Conservation (phyloP, 179 eudicot species). For the Heliamphora pulchella region DNA sequence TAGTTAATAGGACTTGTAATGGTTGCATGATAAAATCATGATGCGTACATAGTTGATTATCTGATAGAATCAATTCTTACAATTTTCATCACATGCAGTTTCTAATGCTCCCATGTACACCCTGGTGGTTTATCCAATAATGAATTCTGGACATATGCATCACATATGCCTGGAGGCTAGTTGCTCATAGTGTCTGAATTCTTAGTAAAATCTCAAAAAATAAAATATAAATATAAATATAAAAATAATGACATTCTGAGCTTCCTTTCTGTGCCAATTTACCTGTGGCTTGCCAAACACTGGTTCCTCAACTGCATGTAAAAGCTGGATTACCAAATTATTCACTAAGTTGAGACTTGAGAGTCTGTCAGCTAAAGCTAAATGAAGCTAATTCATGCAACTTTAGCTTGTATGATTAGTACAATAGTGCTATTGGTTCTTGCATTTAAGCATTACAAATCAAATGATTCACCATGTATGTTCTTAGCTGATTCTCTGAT, state of each 20-base stretch:
- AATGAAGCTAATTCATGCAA: neutral
- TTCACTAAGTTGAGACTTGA: neutral
- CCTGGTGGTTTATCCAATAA: too few species aligned
- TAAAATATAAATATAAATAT: too few species aligned
- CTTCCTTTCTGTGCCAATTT: too few species aligned
- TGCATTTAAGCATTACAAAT: neutral
- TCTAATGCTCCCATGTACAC: too few species aligned
- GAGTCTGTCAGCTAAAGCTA: neutral
- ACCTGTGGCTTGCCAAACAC: neutral
- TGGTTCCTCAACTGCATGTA: neutral
- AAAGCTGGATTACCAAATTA: conserved; percentile 1
- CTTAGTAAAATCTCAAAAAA: too few species aligned
- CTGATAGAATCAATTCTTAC: neutral
- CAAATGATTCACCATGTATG: neutral
- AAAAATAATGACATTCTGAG: too few species aligned
- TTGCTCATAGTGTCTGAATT: neutral
- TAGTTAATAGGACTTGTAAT: neutral
- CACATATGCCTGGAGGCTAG: too few species aligned
- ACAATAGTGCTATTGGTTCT: neutral
- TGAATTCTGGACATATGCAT: too few species aligned
- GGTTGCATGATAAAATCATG: neutral
- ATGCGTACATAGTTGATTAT: neutral
- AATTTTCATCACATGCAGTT: too few species aligned
- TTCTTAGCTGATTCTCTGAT: neutral
- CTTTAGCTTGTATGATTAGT: neutral